Evolutionary conservation across 2,329 filamentous ascomycete genomes (phyloP).

Genomic region (Fusarium cyanostomum): DNA sequence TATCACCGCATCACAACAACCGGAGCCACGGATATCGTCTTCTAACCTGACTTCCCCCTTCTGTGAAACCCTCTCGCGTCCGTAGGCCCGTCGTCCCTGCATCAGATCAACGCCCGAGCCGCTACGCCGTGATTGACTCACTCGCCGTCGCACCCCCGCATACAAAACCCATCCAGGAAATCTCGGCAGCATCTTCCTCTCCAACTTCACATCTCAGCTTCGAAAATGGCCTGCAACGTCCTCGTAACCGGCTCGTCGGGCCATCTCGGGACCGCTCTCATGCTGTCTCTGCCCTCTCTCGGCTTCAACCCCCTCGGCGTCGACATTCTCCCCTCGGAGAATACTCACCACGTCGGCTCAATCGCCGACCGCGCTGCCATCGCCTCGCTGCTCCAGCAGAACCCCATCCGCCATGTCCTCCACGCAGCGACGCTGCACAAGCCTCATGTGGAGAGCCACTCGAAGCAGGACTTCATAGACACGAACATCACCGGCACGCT

Average conservation of each 20-base stretch:
- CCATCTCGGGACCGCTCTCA: conserved; percentile 57
- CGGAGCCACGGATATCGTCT: background rate
- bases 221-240: conserved; percentile 43
- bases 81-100: too few relatives aligned
- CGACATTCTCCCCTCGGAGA: conserved; percentile 52
- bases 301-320: conserved; percentile 55
- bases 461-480: conserved; percentile 55
- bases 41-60: background rate
- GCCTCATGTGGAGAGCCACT: conserved; percentile 56
- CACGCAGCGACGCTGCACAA: conserved; percentile 60
- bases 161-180: conserved; percentile 24
- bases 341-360: conserved; percentile 50
- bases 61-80: background rate
- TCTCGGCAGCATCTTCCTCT: background rate
- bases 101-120: background rate
- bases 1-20: conserved; percentile 14
- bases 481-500: conserved; percentile 57
- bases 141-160: conserved; percentile 21
- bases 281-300: conserved; percentile 52
- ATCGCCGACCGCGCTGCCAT: conserved; percentile 51
- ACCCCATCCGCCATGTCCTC: conserved; percentile 53
- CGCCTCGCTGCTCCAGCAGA: conserved; percentile 42
- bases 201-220: background rate
- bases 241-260: conserved; percentile 59
- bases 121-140: conserved; percentile 23